phyloP scores from a whole-genome alignment of 176 grass and related monocot species.

The Eremochloa ophiuroides region DNA sequence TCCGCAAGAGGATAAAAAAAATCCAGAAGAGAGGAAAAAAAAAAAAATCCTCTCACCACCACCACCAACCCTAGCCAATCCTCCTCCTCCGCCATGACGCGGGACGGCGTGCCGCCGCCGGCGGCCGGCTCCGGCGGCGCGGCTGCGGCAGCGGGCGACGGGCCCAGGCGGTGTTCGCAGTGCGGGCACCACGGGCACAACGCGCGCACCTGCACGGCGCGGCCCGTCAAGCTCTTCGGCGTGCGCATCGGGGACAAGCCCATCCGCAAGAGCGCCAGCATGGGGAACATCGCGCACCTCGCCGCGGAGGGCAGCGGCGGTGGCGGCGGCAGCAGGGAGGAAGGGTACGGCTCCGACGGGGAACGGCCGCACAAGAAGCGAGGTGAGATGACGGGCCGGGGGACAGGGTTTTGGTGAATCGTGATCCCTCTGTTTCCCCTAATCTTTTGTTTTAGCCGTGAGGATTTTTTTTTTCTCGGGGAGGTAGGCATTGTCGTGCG shows the following conservation, averaged over 20 bases:
- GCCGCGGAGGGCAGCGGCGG: neutral
- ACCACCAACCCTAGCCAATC: conserved; percentile 36
- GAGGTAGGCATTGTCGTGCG: neutral
- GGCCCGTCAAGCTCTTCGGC: conserved; percentile 64
- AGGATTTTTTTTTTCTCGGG: neutral
- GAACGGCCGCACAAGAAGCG: conserved; percentile 33
- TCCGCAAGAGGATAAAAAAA: neutral
- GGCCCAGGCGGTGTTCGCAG: conserved; percentile 52
- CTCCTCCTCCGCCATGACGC: conserved; percentile 14
- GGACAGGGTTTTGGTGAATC: neutral
- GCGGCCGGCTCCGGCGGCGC: neutral
- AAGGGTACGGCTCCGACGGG: conserved; percentile 65
- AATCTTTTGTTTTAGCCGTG: neutral
- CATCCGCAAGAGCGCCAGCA: conserved; percentile 44
- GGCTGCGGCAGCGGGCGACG: conserved; percentile 2
- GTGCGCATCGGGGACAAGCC: conserved; percentile 60
- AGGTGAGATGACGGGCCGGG: conserved; percentile 12
- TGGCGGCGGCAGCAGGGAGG: conserved; percentile 23
- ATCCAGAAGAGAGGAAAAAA: neutral
- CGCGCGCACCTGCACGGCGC: conserved; percentile 53
- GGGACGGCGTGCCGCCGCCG: conserved; percentile 34
- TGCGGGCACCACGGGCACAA: conserved; percentile 66
- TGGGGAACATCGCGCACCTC: conserved; percentile 57
- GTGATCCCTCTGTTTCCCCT: neutral
- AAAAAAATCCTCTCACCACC: conserved; percentile 3